Conservation (phyloP, 2,329 filamentous ascomycete species). For the Cytospora paraplurivora region DNA sequence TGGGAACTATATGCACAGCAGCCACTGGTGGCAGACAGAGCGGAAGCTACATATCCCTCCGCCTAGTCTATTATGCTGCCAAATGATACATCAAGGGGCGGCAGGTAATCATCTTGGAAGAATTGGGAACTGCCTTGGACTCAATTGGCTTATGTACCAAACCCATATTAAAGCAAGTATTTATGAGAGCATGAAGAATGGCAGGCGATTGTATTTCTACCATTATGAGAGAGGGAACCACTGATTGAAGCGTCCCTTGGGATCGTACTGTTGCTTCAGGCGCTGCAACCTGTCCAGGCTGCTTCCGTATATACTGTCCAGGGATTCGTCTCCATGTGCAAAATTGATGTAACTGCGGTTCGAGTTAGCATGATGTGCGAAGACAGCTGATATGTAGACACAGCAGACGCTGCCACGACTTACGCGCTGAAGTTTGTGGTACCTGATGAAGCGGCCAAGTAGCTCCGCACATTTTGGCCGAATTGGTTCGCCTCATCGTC, state of each 20-base stretch:
- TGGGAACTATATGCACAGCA: slow-evolving; percentile 29
- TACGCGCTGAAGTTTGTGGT: slow-evolving; percentile 9
- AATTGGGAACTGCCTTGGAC: too few relatives aligned
- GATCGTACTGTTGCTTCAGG: slow-evolving; percentile 54
- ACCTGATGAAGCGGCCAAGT: slow-evolving; percentile 29
- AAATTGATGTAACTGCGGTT: slow-evolving; percentile 51
- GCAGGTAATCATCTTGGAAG: too few relatives aligned
- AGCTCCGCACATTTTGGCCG: slow-evolving; percentile 36
- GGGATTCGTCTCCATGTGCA: slow-evolving; percentile 49
- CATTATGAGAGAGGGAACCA: slow-evolving; percentile 10
- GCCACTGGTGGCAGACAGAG: background rate
- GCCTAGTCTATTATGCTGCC: too few relatives aligned
- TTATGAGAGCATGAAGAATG: too few relatives aligned
- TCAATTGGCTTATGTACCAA: too few relatives aligned
- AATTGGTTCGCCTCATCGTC: slow-evolving; percentile 41
- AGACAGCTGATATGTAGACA: background rate
- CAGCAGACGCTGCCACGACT: background rate
- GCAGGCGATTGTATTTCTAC: too few relatives aligned
- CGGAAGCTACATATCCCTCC: too few relatives aligned
- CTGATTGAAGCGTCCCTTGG: slow-evolving; percentile 42
- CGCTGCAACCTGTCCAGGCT: slow-evolving; percentile 45
- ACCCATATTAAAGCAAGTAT: too few relatives aligned
- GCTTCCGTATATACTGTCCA: slow-evolving; percentile 47
- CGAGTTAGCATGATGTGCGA: background rate
- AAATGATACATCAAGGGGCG: too few relatives aligned